A percentile compares a stretch with the other conserved stretches of the same genome.
phyloP scores from a whole-genome alignment of 352 stramenopile species.

The Phytophthora fragariaefolia region DNA sequence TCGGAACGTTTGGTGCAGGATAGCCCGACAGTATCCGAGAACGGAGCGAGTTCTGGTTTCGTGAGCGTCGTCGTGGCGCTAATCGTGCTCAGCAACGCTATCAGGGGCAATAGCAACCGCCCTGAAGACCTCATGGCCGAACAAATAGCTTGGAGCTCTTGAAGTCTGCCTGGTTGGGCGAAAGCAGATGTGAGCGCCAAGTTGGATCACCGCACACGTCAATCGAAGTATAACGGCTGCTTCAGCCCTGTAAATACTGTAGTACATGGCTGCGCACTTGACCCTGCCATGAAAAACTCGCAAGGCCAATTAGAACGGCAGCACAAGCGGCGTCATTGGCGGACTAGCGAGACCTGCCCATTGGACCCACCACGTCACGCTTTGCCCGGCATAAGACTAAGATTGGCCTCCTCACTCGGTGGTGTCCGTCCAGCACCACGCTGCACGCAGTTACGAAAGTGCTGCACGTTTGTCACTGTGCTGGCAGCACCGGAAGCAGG shows the following conservation, averaged over 20 bases:
- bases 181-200: constrained; percentile 25
- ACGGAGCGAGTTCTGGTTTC: constrained; percentile 18
- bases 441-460: neutral
- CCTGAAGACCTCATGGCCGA: neutral
- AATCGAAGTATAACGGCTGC: constrained; percentile 4
- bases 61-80: constrained; percentile 10
- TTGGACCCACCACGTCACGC: constrained; percentile 15
- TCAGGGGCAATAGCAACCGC: neutral
- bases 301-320: constrained; percentile 18
- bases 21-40: constrained; percentile 49
- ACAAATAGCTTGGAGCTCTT: neutral
- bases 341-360: constrained; percentile 1
- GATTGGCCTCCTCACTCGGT: constrained; percentile 10
- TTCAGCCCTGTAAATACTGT: neutral
- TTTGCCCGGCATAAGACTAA: constrained; percentile 3
- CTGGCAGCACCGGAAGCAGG: constrained; percentile 5
- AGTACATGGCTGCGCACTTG: neutral
- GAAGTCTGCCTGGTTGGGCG: constrained; percentile 7
- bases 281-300: constrained; percentile 11
- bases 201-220: constrained; percentile 4
- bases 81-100: constrained; percentile 1
- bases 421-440: constrained; percentile 22
- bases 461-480: constrained; percentile 3
- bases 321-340: constrained; percentile 9
- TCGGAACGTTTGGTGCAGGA: constrained; percentile 55